Evolutionary conservation across 257 asterid genomes (phyloP), one percentile per base, ranked within the genome.

Genomic region (Solanum tarijense): DNA sequence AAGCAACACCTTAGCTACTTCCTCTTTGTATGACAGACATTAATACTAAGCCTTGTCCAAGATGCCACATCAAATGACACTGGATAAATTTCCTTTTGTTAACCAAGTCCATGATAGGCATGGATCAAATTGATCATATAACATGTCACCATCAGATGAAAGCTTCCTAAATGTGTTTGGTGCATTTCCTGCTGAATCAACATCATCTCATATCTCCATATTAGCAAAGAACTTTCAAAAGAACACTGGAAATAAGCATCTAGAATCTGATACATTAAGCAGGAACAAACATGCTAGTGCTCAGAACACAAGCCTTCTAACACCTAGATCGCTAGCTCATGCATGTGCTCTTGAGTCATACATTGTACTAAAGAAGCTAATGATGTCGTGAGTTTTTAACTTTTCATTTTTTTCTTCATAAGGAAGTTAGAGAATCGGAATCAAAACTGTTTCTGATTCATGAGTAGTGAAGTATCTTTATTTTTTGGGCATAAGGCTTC

Each of bases 11-110:
- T 11, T 46, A 81, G 9, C 85, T 41, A 25, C 4, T 43, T 76
- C 23, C 83, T 76, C 83, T 38, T 31, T 78, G 32, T 75, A 78
- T 25, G 84, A 76, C 34, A 78, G 66, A 18, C 36, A n/a, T 74
- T 41, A 12, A 76, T 25, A 25, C 35, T 39, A 7, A 25, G 7
- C 84, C 84, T 39, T 9, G 11, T 29, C 85, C 68, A 81, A 46
- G 68, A 78, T 41, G 25, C 35, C 60, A 76, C 32, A 25, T 79
- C 87, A 90, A 31, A 90, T 85, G 87, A 46, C 79, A 72, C 60
- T 27, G 69, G 87, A 84, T 43, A 68, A 41, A 62, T 36, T 32
- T n/a, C 43, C 76, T 91, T 36, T 83, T 74, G 75, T 75, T 27
- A 62, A 81, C 83, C 87, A 86, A 41, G 43, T 87, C 73, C 39